These are phyloP conservation scores for Porcisia deanei DNA, from an alignment of 208 protist genomes.

Conservation along the genomic window DNA sequence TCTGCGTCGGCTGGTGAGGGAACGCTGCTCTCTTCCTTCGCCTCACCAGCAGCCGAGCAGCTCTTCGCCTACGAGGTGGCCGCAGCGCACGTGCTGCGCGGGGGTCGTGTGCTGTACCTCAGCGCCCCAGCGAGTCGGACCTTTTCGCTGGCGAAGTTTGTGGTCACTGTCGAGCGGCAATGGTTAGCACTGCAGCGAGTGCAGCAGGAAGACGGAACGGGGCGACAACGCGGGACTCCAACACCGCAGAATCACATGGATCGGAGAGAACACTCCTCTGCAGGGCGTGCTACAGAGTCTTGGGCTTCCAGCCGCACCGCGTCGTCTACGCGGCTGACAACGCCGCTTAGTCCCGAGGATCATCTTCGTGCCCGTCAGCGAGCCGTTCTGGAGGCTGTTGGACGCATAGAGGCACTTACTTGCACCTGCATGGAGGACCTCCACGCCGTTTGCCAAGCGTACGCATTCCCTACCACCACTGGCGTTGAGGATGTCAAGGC, in stretches of 20 bases:
- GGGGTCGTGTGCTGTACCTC: conserved; percentile 52
- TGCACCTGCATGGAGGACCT: conserved; percentile 49
- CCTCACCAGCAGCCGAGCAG: neutral
- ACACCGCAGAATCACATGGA: neutral
- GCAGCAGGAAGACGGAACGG: neutral
- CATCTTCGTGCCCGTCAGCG: conserved; percentile 22
- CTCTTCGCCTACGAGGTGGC: conserved; percentile 34
- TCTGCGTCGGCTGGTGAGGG: neutral
- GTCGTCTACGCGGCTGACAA: neutral
- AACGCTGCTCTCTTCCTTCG: neutral
- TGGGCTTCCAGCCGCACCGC: neutral
- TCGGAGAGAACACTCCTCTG: too few species aligned
- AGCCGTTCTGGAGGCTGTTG: conserved; percentile 37
- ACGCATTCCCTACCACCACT: conserved; percentile 15
- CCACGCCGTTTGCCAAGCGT: conserved; percentile 31
- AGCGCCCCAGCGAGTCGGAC: conserved; percentile 37
- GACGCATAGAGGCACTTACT: conserved; percentile 48
- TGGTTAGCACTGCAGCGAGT: conserved; percentile 13
- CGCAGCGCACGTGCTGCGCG: conserved; percentile 44
- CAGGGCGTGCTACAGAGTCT: neutral
- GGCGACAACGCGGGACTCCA: neutral
- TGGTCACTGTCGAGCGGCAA: conserved; percentile 40
- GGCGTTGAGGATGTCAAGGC: neutral
- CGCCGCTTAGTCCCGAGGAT: neutral
- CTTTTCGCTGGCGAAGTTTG: conserved; percentile 43